phyloP scores from a whole-genome alignment of 495 filamentous ascomycete genomes.

The Barbatosphaeria neglecta region DNA sequence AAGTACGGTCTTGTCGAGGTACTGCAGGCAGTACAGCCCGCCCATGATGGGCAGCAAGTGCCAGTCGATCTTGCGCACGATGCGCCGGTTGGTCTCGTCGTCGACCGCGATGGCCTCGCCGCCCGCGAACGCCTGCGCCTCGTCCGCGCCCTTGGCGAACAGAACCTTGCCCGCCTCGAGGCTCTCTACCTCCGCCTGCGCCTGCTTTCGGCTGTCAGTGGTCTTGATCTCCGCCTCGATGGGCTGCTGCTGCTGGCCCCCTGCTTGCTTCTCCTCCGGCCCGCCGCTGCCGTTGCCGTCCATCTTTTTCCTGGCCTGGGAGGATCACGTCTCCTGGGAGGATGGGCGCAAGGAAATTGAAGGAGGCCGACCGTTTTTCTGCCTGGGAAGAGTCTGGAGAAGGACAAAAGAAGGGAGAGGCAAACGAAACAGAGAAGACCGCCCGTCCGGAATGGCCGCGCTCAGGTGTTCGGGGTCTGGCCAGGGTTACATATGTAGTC shows the following conservation, averaged over 20 bases:
- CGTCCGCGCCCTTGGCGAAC: background rate
- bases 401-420: no score
- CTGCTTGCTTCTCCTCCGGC: no score
- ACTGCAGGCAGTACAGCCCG: slow-evolving; percentile 37
- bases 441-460: no score
- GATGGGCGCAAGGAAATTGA: no score
- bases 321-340: no score
- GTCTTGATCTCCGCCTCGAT: background rate
- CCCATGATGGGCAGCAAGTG: slow-evolving; percentile 38
- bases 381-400: no score
- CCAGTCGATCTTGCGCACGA: slow-evolving; percentile 38
- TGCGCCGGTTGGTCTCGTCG: slow-evolving; percentile 11
- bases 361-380: no score
- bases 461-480: no score
- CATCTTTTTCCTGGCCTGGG: no score
- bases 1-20: slow-evolving; percentile 44
- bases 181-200: background rate
- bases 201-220: background rate
- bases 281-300: no score
- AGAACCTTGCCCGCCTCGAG: background rate
- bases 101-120: background rate
- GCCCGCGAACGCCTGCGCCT: background rate
- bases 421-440: no score
- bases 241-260: background rate
- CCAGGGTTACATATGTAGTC: no score